Percentiles rank a stretch among this genome's conserved stretches.
These are phyloP conservation scores for Candida koratica DNA, from an alignment of 805 yeast genomes.

Conservation along the genomic window DNA sequence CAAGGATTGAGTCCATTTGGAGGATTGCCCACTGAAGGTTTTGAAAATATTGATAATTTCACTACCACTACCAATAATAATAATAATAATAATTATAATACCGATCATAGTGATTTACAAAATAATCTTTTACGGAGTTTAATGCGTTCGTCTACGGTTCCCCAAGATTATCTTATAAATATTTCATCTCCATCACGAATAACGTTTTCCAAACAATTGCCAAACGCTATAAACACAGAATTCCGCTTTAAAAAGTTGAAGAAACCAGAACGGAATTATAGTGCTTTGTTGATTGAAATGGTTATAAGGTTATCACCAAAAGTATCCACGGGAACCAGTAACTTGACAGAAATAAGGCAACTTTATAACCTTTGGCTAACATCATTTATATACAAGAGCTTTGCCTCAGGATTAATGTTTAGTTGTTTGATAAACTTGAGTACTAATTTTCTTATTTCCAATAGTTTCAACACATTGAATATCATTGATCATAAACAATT, in stretches of 20 bases:
- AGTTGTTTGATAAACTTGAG: conserved; percentile 36
- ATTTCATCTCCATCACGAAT: conserved; percentile 11
- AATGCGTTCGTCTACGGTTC: conserved; percentile 8
- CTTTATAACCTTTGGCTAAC: conserved; percentile 33
- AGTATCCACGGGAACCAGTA: conserved; percentile 22
- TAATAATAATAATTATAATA: neutral
- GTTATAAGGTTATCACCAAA: conserved; percentile 13
- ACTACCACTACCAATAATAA: neutral
- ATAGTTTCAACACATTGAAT: conserved; percentile 20
- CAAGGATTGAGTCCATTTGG: conserved; percentile 14
- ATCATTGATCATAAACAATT: conserved; percentile 13
- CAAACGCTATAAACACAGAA: conserved; percentile 10
- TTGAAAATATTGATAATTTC: neutral
- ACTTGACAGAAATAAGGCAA: conserved; percentile 24
- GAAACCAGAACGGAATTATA: conserved; percentile 11
- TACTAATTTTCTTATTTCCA: conserved; percentile 36
- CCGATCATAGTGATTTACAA: conserved; percentile 7
- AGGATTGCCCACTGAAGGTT: neutral
- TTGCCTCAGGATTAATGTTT: conserved; percentile 26
- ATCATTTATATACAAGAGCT: conserved; percentile 26
- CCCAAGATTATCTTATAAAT: conserved; percentile 13
- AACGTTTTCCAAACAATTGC: conserved; percentile 9
- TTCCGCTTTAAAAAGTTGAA: conserved; percentile 10
- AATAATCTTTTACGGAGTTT: conserved; percentile 12
- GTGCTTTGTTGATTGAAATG: conserved; percentile 11